Base-by-base conservation (phyloP, 2,329 filamentous ascomycete genomes). In the Talaromyces sp. region DNA sequence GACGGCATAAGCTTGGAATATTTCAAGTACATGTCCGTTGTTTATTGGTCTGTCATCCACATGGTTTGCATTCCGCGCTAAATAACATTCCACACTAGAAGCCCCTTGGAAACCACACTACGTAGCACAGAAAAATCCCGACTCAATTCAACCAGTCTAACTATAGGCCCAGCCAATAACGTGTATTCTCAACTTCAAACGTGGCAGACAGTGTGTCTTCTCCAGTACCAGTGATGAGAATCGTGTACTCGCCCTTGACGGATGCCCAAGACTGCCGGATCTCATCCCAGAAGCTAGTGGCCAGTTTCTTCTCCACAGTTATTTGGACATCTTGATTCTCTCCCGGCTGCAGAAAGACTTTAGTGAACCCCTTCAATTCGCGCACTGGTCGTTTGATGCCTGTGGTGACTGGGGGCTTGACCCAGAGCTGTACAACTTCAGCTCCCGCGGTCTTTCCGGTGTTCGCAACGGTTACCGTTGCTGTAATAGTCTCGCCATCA, bases 241-340 rank as follows among this genome's bases (percentile, higher is more conserved):
- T 80, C 61, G 83, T 82, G 70, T 91, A 91, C 55, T 78, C 78
- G 33, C 88, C 89, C 70, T 82, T 81, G 76, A 90, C 88, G 1
- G 83, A 83, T 23, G 84, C 82, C 88, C 88, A 92, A 68, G 85
- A 79, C 60, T 83, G 79, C 12, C 84, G 78, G 64, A 84, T 82
- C 76, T 92, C 89, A 66, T 91, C 87, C 81, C 87, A 92, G 76
- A 87, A 92, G 59, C 85, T 85, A 0, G 85, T 83, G 0, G 85
- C 86, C 60, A 89, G 87, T 75, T 89, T 90, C 68, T 83, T 83
- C 63, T 83, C 72, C n/a, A 77, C 70, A 4, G 78, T 75, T 7
- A 92, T 78, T n/a, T 80, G 77, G 1, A 87, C 84, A 6, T 67
- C 77, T 75, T 84, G 82, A 52, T 76, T 81, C 75, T 88, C 81